A percentile compares a stretch with the other conserved stretches of the same genome.
Conservation (phyloP, 352 stramenopile genomes). For the Blastocystis sp. region DNA sequence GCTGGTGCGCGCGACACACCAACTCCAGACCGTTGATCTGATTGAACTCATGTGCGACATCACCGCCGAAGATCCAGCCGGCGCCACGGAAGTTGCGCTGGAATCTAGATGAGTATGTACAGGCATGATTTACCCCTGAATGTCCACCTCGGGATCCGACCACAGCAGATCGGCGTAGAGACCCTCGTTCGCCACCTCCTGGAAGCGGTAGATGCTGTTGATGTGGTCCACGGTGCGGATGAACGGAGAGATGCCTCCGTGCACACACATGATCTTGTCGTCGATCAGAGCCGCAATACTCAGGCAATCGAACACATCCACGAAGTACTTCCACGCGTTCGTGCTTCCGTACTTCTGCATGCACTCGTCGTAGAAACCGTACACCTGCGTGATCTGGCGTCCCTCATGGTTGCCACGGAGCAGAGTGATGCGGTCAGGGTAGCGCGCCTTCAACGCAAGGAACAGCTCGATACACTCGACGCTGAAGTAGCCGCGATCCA, state of each 20-base stretch:
- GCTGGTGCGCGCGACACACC: conserved; percentile 75
- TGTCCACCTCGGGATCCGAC: conserved; percentile 87
- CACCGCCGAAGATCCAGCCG: conserved; percentile 74
- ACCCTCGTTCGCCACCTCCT: conserved; percentile 84
- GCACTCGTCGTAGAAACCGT: conserved; percentile 92
- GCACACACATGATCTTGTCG: conserved; percentile 74
- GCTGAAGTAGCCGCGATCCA: conserved; percentile 76
- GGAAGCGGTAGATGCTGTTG: conserved; percentile 84
- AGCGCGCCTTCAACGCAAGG: conserved; percentile 73
- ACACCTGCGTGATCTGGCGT: conserved; percentile 88
- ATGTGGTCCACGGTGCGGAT: conserved; percentile 85
- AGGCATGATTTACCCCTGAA: conserved; percentile 67
- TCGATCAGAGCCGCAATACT: conserved; percentile 84
- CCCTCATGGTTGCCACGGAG: conserved; percentile 77
- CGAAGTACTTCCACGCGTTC: conserved; percentile 86
- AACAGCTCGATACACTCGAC: conserved; percentile 77
- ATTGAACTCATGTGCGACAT: conserved; percentile 76
- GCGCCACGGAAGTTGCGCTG: conserved; percentile 70
- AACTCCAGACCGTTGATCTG: conserved; percentile 77
- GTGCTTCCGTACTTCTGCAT: conserved; percentile 88
- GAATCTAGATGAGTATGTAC: background rate
- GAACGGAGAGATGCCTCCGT: conserved; percentile 84
- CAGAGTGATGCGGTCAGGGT: conserved; percentile 75
- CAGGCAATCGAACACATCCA: conserved; percentile 88
- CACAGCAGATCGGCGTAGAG: conserved; percentile 94